Conservation (phyloP, 176 grass and related monocot species). For the Hyparrhenia diplandra region DNA sequence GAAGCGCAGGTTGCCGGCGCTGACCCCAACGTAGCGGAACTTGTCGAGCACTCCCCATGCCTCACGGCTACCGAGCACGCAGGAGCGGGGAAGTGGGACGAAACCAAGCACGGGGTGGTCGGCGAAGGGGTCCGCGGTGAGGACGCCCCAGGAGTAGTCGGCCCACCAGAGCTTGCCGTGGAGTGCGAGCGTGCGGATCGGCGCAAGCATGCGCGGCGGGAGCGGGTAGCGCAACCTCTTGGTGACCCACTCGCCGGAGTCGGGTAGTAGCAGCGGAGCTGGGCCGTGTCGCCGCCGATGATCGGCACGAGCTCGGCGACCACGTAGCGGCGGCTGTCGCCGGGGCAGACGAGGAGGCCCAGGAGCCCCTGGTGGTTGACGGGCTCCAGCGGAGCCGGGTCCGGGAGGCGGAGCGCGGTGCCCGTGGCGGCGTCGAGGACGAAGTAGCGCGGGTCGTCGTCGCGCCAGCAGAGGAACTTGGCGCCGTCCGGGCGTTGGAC, state of each 20-base stretch:
- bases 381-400: neutral
- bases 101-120: neutral
- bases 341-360: neutral
- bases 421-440: conserved; percentile 9
- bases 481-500: neutral
- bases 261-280: neutral
- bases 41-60: neutral
- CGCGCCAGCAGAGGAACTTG: neutral
- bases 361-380: neutral
- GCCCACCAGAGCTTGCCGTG: neutral
- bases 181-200: neutral
- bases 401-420: neutral
- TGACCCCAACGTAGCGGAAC: neutral
- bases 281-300: neutral
- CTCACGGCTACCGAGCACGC: neutral
- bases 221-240: neutral
- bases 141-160: neutral
- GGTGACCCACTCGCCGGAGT: neutral
- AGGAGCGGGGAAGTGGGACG: neutral
- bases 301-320: neutral
- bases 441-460: conserved; percentile 12
- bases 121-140: conserved; percentile 5
- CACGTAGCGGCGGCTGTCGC: neutral
- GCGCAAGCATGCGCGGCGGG: neutral
- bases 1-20: neutral